Conservation (phyloP, 441 rosid species). For the Melastoma candidum region DNA sequence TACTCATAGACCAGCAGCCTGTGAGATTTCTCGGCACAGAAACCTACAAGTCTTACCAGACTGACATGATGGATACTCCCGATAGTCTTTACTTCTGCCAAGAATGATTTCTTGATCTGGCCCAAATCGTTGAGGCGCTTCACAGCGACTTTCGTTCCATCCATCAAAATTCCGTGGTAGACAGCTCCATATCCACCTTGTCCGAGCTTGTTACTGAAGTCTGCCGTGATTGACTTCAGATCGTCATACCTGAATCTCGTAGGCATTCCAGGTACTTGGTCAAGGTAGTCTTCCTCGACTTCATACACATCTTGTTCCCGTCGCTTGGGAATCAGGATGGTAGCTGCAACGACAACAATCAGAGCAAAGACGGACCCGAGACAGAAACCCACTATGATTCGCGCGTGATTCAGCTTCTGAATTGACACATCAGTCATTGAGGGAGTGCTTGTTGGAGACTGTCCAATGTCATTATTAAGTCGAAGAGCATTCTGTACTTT, state of each 20-base stretch:
- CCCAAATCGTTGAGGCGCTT: conserved; percentile 17
- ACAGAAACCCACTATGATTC: background rate
- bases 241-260: conserved; percentile 17
- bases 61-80: conserved; percentile 22
- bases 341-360: background rate
- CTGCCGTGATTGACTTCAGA: conserved; percentile 11
- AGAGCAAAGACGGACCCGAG: background rate
- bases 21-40: conserved; percentile 19
- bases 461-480: no score
- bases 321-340: background rate
- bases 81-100: conserved; percentile 19
- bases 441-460: no score
- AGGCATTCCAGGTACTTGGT: background rate
- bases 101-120: conserved; percentile 18
- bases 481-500: background rate
- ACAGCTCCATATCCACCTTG: conserved; percentile 28
- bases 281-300: background rate
- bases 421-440: no score
- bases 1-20: conserved; percentile 25
- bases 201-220: conserved; percentile 21
- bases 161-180: conserved; percentile 16
- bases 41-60: conserved; percentile 20
- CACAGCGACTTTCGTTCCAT: conserved; percentile 17
- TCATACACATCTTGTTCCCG: background rate
- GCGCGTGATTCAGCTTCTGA: background rate